Evolutionary conservation across 345 rosid species (phyloP).

Genomic region (Orychophragmus violaceus): DNA sequence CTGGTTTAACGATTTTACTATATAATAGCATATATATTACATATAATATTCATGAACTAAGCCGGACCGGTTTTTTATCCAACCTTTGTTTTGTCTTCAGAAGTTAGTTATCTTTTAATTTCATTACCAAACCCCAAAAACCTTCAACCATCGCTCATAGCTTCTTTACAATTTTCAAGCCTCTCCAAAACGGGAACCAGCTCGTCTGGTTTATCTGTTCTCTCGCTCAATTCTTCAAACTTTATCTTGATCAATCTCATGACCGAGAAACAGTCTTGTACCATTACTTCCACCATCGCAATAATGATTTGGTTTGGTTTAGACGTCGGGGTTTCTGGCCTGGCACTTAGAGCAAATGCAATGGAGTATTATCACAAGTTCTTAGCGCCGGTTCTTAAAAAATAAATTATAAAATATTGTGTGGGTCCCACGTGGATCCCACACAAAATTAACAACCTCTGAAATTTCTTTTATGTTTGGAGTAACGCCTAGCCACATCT

Average conservation of each 20-base stretch:
- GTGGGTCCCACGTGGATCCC: too few species aligned
- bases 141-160: constrained; percentile 9
- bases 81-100: neutral
- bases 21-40: neutral
- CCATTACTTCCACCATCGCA: neutral
- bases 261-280: constrained; percentile 7
- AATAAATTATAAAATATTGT: too few species aligned
- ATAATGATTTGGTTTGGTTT: neutral
- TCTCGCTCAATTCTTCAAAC: constrained; percentile 10
- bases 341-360: too few species aligned
- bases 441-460: too few species aligned
- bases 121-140: constrained; percentile 12
- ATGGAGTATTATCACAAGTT: too few species aligned
- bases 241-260: constrained; percentile 15
- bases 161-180: neutral
- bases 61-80: neutral
- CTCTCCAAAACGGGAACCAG: constrained; percentile 2
- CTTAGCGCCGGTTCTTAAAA: too few species aligned
- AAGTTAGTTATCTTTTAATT: neutral
- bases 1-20: neutral
- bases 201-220: neutral
- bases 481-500: constrained; percentile 2
- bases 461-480: neutral
- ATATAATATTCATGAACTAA: neutral
- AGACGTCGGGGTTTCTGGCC: neutral